Base-by-base conservation (phyloP, 176 grass and related monocot species). In the Aegilops longissima region DNA sequence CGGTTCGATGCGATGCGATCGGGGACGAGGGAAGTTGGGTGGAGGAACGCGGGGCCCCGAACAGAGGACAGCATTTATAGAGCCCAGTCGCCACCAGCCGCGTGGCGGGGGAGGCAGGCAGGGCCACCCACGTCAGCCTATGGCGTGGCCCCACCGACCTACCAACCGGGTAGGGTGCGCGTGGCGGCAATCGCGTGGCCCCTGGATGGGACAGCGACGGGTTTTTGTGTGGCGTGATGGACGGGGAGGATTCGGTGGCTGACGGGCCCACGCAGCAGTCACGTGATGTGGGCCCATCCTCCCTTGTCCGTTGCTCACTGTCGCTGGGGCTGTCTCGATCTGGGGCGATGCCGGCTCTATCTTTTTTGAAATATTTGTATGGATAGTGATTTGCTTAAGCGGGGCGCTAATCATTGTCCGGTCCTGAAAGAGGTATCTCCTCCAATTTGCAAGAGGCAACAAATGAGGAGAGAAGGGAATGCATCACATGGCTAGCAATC, bases 41-140 rank as follows among this genome's bases (percentile, higher is more conserved):
- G 24, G 24, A 10, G 29, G 24, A 35, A 71, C 13, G 85, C 30
- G 75, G 54, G 54, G 39, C 2, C 23, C 25, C 44, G 65, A 51
- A 76, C 85, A 87, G 61, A 36, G 77, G 9, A 73, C 81, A 25
- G 0, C 36, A 30, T 87, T 77, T 70, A 70, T 88, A 76, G 8
- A 5, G 67, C 2, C 81, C 89, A 87, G 33, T 61, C 44, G 20
- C 6, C 27, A 16, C 17, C 4, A 1, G 44, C 74, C 80, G 45
- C 89, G 81, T 84, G 89, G 73, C 40, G 38, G 5, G 18, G 54
- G 51, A 54, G 51, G 3, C 49, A 2, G 13, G 30, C 13, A 5
- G 5, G 5, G 8, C 0, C 35, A 0, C 0, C 25, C 77, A 61
- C 69, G 77, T 69, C 72, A 34, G 45, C 70, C 0, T 0, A 36